Base-by-base conservation (phyloP, 306 rosid species). In the Alnus rubra region DNA sequence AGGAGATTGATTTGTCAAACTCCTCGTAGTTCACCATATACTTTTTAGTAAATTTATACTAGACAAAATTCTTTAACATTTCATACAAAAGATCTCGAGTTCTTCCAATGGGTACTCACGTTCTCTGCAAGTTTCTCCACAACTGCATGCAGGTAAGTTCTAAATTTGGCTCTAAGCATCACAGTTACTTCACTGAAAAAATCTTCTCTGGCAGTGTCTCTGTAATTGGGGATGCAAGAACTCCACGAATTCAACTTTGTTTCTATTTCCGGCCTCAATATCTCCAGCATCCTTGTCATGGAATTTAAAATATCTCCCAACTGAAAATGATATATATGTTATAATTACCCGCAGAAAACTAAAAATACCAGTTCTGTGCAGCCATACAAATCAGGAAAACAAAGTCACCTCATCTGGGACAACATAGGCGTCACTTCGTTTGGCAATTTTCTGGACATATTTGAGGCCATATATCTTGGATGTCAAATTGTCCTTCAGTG, bases 81-180 rank as follows among this genome's bases (percentile, higher is more conserved):
- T 15, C 31, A 31, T 28, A 59, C 37, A 10, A 59, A 23, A 59
- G 14, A 59, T 28, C 65, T 59, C 3, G 37, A 28, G 31, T 59
- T 59, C 65, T 59, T 9, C 33, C 65, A 74, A 48, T 19, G 14
- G 18, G 19, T 82, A 44, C 84, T 80, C 68, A 62, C 84, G 69
- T 88, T 83, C 70, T 79, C 71, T 28, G 76, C 42, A 77, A 86
- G 82, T 69, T 86, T 83, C 68, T 78, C 80, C 33, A 78, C 87
- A 54, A 79, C 18, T 47, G 84, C 83, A 45, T 80, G 84, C 19
- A 68, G 12, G 69, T 79, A 82, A 52, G 51, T 85, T 72, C 88
- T 82, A 49, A 76, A 79, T 67, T 78, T 76, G 73, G 81, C 47
- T 74, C 86, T 76, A 44, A 79, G 76, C 76, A 74, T 51, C 48